A percentile compares a stretch with the other conserved stretches of the same genome.
phyloP scores from a whole-genome alignment of 805 yeast genomes.

The Lipomyces yamadae region DNA sequence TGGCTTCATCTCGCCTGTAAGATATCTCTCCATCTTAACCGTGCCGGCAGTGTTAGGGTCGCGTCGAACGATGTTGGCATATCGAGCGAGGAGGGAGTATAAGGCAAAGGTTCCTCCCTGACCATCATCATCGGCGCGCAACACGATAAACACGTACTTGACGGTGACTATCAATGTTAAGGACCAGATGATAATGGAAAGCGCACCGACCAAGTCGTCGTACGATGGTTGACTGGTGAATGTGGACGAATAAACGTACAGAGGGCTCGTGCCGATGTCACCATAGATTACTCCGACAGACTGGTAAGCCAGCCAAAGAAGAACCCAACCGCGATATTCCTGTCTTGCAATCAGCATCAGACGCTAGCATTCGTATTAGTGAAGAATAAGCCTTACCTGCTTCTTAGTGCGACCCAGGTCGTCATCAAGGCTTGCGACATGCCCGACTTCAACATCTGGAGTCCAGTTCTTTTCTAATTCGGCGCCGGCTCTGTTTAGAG shows the following conservation, averaged over 20 bases:
- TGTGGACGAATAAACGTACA: slow-evolving; percentile 53
- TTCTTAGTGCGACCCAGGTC: too few relatives aligned
- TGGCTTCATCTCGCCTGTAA: background rate
- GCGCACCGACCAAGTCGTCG: slow-evolving; percentile 55
- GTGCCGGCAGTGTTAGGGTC: background rate
- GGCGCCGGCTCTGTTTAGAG: too few relatives aligned
- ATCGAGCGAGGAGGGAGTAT: slow-evolving; percentile 58
- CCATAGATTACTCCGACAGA: slow-evolving; percentile 52
- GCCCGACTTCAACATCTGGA: too few relatives aligned
- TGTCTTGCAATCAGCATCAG: too few relatives aligned
- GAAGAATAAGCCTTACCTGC: too few relatives aligned
- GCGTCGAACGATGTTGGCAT: slow-evolving; percentile 29
- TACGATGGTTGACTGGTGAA: slow-evolving; percentile 46
- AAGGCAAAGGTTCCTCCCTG: slow-evolving; percentile 68
- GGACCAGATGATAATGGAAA: slow-evolving; percentile 58
- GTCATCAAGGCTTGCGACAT: too few relatives aligned
- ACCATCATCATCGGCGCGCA: slow-evolving; percentile 59
- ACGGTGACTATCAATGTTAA: slow-evolving; percentile 57
- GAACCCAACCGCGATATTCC: too few relatives aligned
- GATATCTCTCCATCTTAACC: slow-evolving; percentile 4
- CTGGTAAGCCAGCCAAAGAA: too few relatives aligned
- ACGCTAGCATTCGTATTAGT: too few relatives aligned
- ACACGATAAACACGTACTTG: slow-evolving; percentile 57
- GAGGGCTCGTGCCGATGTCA: slow-evolving; percentile 64
- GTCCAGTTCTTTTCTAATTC: too few relatives aligned